Base-by-base conservation (phyloP, 192 early-diverging fungal genomes). In the Coemansia sp. region DNA sequence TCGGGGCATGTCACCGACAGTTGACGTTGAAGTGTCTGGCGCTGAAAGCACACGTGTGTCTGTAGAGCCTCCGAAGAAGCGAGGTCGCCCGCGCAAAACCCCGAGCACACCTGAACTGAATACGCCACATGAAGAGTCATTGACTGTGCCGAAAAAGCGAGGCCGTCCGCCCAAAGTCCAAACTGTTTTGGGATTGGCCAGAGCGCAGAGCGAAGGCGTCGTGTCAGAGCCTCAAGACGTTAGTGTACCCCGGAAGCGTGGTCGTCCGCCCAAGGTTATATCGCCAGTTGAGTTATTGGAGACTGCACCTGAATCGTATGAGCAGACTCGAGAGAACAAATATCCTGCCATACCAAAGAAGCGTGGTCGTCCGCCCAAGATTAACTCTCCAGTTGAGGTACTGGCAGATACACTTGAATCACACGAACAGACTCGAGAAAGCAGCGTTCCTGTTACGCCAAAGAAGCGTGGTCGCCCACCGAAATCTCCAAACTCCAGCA, bases 331-430 rank as follows among this genome's bases (percentile, higher is more conserved):
- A 26, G 26, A 54, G 53, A 26, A 2, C 9, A 45, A 14, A 14
- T 16, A 11, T 20, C 35, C 14, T 3, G 54, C 0, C 10, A 37
- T 37, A n/a, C n/a, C 58, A 10, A 43, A 53, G 29, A 66, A 41
- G 49, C 57, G 64, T 14, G 64, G 64, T 12, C 45, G 64, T 18
- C 64, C 64, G n/a, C 54, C 20, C 19, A 50, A 50, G 19, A 41
- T 16, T 38, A 8, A 7, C 2, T 45, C 16, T 2, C 12, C 41
- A 14, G 14, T n/a, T n/a, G 51, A 27, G 1, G 2, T 23, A 5
- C 4, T 10, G 51, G 12, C 12, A 12, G 8, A 2, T 13, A 14
- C 18, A 26, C 13, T 19, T 24, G 20, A 18, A 13, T 24, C 3
- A 23, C 4, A 18, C 9, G 20, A 26, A 0, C 53, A 29, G 53